A percentile compares a stretch with the other conserved stretches of the same genome.
phyloP scores from a whole-genome alignment of 495 filamentous ascomycete genomes.

The Penicillium riverlandense region DNA sequence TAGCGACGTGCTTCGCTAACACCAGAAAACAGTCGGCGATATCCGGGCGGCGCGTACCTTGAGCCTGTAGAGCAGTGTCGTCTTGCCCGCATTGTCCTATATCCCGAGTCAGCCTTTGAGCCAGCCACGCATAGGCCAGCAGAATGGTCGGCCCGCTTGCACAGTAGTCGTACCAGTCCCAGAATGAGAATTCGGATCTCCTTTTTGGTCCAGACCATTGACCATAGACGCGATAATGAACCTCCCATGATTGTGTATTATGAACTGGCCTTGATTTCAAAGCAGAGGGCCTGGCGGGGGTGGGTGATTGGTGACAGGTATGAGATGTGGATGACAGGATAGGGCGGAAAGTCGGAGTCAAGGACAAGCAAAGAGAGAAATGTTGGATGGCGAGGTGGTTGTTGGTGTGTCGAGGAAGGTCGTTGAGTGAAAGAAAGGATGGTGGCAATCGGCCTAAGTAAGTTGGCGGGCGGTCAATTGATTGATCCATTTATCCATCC shows the following conservation, averaged over 20 bases:
- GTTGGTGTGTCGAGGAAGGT: neutral
- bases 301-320: neutral
- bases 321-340: neutral
- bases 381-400: neutral
- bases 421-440: neutral
- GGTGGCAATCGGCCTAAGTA: neutral
- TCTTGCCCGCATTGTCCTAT: slow-evolving; percentile 98
- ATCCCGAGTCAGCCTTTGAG: neutral
- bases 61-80: slow-evolving; percentile 88
- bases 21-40: neutral
- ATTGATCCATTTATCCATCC: too few relatives aligned
- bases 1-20: neutral
- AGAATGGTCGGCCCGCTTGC: too few relatives aligned
- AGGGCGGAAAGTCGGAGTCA: neutral
- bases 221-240: slow-evolving; percentile 67
- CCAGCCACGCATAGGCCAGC: too few relatives aligned
- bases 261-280: slow-evolving; percentile 1
- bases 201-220: slow-evolving; percentile 84
- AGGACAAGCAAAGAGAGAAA: too few relatives aligned
- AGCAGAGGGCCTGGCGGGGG: neutral
- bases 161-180: slow-evolving; percentile 62
- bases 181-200: slow-evolving; percentile 95
- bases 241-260: slow-evolving; percentile 59
- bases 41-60: slow-evolving; percentile 53
- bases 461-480: neutral